phyloP scores from a whole-genome alignment of 352 stramenopile species.

The Globisporangium paroecandrum region DNA sequence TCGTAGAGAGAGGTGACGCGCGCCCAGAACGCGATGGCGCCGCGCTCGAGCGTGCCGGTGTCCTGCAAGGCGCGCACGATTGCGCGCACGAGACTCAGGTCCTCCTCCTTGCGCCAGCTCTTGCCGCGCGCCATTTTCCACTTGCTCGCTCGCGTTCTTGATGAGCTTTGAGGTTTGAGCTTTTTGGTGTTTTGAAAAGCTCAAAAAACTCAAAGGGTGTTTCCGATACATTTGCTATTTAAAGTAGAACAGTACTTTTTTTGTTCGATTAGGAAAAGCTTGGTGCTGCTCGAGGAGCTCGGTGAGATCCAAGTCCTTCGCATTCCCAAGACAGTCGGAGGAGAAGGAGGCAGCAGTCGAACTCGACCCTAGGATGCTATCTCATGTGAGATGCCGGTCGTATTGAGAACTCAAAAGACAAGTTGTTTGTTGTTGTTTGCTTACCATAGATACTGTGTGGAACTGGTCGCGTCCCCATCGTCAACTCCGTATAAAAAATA shows the following conservation, averaged over 20 bases:
- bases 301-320: no score
- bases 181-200: not conserved
- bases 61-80: conserved; percentile 7
- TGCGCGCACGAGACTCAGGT: conserved; percentile 16
- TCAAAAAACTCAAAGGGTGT: no score
- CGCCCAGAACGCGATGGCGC: conserved; percentile 6
- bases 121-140: conserved; percentile 16
- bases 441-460: conserved; percentile 2
- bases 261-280: no score
- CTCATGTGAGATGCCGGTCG: no score
- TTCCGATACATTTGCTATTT: no score
- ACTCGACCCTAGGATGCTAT: no score
- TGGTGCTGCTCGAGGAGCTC: no score
- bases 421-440: not conserved
- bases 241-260: no score
- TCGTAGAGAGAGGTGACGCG: conserved; percentile 11
- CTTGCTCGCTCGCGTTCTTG: not conserved
- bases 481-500: not conserved
- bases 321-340: no score
- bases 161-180: not conserved
- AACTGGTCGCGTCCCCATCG: not conserved
- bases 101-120: conserved; percentile 21
- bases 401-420: not conserved
- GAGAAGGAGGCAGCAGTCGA: no score
- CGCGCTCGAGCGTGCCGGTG: not conserved